Conservation (phyloP, 1,139 yeast species). For the Hyphopichia pseudoburtonii region DNA sequence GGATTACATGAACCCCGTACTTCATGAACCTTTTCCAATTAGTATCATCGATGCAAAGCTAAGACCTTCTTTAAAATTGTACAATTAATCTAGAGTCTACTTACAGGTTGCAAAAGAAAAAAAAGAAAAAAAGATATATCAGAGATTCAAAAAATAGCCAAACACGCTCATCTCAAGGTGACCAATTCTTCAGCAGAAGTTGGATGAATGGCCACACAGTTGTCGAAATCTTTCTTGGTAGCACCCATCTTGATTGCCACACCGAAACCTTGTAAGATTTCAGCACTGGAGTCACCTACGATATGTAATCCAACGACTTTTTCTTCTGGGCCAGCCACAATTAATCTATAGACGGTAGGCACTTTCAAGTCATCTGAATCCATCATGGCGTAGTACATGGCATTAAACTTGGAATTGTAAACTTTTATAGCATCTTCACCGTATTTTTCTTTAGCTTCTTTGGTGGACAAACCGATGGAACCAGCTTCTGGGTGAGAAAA, state of each 20-base stretch:
- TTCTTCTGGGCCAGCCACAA: conserved; percentile 78
- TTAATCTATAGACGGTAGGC: conserved; percentile 83
- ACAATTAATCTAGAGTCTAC: too few species aligned
- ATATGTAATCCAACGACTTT: conserved; percentile 94
- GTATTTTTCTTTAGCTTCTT: conserved; percentile 70
- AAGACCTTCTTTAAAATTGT: too few species aligned
- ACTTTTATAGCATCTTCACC: conserved; percentile 81
- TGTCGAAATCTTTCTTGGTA: conserved; percentile 91
- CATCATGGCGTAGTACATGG: conserved; percentile 92
- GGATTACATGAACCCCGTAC: too few species aligned
- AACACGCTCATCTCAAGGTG: conserved; percentile 61
- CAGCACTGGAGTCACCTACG: conserved; percentile 87
- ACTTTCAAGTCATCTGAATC: conserved; percentile 65
- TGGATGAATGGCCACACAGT: conserved; percentile 97
- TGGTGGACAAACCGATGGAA: conserved; percentile 81
- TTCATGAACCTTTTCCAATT: too few species aligned
- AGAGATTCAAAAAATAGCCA: too few species aligned
- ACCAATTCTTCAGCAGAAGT: conserved; percentile 97
- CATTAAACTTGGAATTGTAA: conserved; percentile 78
- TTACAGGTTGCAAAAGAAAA: too few species aligned
- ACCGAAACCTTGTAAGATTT: conserved; percentile 96
- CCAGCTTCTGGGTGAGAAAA: conserved; percentile 99
- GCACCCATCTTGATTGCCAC: conserved; percentile 98
- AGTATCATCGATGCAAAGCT: too few species aligned
- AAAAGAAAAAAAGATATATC: too few species aligned